Evolutionary conservation across 371 early-diverging fungal species (phyloP).

Genomic region (Batkoa obscura): DNA sequence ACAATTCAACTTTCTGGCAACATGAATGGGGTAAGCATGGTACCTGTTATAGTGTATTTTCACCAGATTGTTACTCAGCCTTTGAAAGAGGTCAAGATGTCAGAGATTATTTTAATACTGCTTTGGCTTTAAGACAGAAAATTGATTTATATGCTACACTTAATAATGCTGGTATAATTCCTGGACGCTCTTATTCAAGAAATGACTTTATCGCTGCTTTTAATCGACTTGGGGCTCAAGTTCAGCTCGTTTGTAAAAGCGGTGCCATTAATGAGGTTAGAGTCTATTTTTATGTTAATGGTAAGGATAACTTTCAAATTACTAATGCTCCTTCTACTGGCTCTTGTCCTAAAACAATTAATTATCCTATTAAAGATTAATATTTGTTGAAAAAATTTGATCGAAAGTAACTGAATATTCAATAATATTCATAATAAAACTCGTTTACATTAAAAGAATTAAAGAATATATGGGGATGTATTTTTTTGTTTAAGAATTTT

Average conservation of each 20-base stretch:
- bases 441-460: too few species aligned
- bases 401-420: too few species aligned
- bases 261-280: slow-evolving; percentile 18
- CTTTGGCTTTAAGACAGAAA: slow-evolving; percentile 24
- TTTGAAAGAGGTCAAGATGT: slow-evolving; percentile 26
- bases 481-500: too few species aligned
- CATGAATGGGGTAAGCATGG: slow-evolving; percentile 75
- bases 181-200: slow-evolving; percentile 30
- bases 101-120: slow-evolving; percentile 26
- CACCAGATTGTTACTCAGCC: slow-evolving; percentile 29
- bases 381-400: too few species aligned
- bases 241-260: slow-evolving; percentile 17
- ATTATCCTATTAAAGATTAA: background rate
- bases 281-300: slow-evolving; percentile 15
- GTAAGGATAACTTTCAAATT: slow-evolving; percentile 12
- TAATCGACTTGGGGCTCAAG: slow-evolving; percentile 19
- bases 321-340: background rate
- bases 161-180: slow-evolving; percentile 29
- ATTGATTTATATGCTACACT: slow-evolving; percentile 39
- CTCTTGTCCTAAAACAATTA: background rate
- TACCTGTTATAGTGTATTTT: slow-evolving; percentile 43
- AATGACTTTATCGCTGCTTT: slow-evolving; percentile 29
- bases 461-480: too few species aligned
- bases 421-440: too few species aligned
- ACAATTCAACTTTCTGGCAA: slow-evolving; percentile 17